Evolutionary conservation across 768 basidiomycete genomes (phyloP).

Genomic region (Macrocybe gigantea): DNA sequence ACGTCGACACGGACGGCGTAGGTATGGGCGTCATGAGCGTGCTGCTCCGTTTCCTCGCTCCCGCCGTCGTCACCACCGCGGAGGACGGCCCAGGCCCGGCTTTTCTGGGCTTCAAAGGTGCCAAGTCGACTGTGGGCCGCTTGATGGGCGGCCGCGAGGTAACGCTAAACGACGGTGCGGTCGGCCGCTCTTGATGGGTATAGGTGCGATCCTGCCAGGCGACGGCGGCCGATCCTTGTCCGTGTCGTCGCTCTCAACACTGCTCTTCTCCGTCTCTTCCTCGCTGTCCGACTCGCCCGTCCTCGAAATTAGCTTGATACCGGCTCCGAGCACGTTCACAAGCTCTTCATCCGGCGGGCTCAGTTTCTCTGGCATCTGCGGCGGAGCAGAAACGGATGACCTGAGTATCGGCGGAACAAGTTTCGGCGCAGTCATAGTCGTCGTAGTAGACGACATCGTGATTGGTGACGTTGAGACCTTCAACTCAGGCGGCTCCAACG

Average conservation of each 20-base stretch:
- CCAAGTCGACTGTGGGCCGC: constrained; percentile 8
- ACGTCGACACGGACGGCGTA: neutral
- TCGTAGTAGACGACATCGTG: too few relatives aligned
- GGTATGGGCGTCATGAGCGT: constrained; percentile 28
- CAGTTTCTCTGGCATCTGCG: constrained; percentile 7
- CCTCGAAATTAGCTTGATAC: constrained; percentile 33
- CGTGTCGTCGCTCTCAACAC: constrained; percentile 11
- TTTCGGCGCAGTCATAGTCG: too few relatives aligned
- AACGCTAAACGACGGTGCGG: constrained; percentile 55
- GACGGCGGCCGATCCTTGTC: constrained; percentile 10
- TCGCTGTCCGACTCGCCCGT: constrained; percentile 5
- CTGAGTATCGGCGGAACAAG: too few relatives aligned
- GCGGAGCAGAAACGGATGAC: too few relatives aligned
- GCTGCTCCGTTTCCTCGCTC: constrained; percentile 32
- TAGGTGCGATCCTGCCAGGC: constrained; percentile 40
- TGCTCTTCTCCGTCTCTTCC: constrained; percentile 8
- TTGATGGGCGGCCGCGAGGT: constrained; percentile 49
- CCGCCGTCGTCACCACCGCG: neutral
- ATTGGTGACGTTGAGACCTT: too few relatives aligned
- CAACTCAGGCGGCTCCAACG: too few relatives aligned
- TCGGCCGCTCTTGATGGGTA: constrained; percentile 51
- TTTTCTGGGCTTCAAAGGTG: neutral
- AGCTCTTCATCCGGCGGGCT: constrained; percentile 37
- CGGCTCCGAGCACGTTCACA: constrained; percentile 34
- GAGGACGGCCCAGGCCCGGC: neutral